A percentile compares a stretch with the other conserved stretches of the same genome.
Evolutionary conservation across 1,284 basidiomycete species (phyloP).

Genomic region (Schizopora paradoxa): DNA sequence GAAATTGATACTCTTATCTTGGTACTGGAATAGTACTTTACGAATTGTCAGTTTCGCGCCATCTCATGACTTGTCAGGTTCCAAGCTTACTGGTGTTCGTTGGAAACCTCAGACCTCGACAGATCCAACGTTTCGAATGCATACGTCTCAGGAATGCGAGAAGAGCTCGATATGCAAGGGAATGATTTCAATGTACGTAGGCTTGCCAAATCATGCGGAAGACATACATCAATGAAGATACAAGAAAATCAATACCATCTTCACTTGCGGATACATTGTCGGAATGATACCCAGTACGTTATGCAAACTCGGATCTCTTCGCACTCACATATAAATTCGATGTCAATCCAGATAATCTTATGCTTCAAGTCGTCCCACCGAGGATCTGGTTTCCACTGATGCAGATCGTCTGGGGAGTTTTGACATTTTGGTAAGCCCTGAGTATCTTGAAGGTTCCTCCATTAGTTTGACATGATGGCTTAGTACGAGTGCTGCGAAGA

Average conservation of each 20-base stretch:
- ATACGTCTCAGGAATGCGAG: constrained; percentile 80
- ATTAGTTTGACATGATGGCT: too few species aligned
- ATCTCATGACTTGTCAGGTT: not conserved
- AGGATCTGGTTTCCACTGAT: constrained; percentile 60
- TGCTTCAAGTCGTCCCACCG: constrained; percentile 56
- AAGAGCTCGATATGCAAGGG: constrained; percentile 67
- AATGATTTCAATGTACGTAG: constrained; percentile 60
- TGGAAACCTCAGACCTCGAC: constrained; percentile 62
- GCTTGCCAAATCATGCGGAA: not conserved
- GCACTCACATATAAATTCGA: not conserved
- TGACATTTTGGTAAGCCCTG: constrained; percentile 51
- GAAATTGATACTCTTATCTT: not conserved
- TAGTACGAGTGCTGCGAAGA: constrained; percentile 53
- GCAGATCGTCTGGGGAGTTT: constrained; percentile 59
- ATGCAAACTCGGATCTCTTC: not conserved
- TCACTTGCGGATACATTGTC: constrained; percentile 66
- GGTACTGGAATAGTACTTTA: constrained; percentile 47
- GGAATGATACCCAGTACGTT: constrained; percentile 64
- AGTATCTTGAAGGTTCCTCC: not conserved
- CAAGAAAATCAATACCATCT: constrained; percentile 68
- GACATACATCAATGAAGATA: not conserved
- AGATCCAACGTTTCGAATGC: constrained; percentile 63
- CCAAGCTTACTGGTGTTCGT: not conserved
- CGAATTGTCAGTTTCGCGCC: constrained; percentile 44
- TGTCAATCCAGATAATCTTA: constrained; percentile 47